Percentiles rank a stretch among this genome's conserved stretches.
phyloP scores from a whole-genome alignment of 345 rosid genomes.

The Viola odorata region DNA sequence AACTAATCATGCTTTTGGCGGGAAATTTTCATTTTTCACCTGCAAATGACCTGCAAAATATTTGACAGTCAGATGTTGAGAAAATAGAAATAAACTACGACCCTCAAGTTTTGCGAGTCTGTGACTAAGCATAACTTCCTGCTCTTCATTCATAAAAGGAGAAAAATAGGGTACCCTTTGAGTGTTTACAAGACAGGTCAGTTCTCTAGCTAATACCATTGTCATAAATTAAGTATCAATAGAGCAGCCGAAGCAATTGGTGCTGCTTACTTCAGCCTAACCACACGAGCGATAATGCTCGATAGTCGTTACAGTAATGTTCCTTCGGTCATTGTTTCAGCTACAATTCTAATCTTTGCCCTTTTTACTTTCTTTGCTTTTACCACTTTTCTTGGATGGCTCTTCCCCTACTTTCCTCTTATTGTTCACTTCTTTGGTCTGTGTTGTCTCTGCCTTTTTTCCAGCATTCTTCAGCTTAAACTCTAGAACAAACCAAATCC shows the following conservation, averaged over 20 bases:
- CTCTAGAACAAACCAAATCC: conserved; percentile 32
- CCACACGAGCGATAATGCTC: too few species aligned
- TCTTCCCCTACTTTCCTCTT: conserved; percentile 41
- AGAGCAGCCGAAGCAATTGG: neutral
- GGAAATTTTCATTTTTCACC: too few species aligned
- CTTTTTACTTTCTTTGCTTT: too few species aligned
- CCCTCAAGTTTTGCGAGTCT: too few species aligned
- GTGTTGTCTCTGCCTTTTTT: conserved; percentile 46
- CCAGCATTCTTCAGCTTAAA: conserved; percentile 59
- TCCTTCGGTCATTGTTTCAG: neutral
- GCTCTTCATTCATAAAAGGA: neutral
- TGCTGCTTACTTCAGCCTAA: neutral
- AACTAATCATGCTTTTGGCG: too few species aligned
- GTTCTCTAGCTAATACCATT: neutral
- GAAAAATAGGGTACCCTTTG: neutral
- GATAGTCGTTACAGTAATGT: neutral
- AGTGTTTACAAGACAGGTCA: neutral
- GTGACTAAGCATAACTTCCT: too few species aligned
- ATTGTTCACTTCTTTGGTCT: conserved; percentile 42
- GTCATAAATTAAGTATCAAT: neutral
- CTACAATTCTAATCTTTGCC: too few species aligned
- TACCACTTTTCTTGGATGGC: conserved; percentile 17
- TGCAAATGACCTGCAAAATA: too few species aligned
- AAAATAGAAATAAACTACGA: neutral
- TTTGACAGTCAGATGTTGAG: neutral